Conservation (phyloP, 1,139 yeast species). For the Candida dubliniensis region DNA sequence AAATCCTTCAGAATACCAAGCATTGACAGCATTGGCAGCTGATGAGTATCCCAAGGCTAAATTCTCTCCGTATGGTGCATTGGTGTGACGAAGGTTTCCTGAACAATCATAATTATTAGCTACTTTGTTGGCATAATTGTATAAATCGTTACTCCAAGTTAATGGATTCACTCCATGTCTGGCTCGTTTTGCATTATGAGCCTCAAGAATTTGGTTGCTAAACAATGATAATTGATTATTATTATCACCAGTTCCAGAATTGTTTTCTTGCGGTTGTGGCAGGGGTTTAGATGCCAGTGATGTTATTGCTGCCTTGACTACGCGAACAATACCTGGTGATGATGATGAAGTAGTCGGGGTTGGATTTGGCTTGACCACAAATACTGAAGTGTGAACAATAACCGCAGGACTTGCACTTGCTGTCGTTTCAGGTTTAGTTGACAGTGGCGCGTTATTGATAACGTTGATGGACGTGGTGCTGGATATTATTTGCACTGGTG, state of each 20-base stretch:
- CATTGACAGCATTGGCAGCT: constrained; percentile 60
- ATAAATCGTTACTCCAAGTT: constrained; percentile 63
- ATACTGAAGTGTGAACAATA: no score
- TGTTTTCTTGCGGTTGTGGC: constrained; percentile 1
- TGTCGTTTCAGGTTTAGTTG: no score
- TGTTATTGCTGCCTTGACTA: no score
- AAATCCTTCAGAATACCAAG: constrained; percentile 79
- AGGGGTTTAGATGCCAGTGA: neutral
- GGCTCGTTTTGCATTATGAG: constrained; percentile 71
- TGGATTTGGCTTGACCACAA: no score
- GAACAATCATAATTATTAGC: constrained; percentile 71
- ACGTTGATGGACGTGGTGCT: no score
- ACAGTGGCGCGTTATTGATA: no score
- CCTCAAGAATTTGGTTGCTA: constrained; percentile 24
- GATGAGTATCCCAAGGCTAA: constrained; percentile 69
- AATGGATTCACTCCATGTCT: constrained; percentile 59
- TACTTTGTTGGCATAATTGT: constrained; percentile 63
- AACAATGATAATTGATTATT: constrained; percentile 8
- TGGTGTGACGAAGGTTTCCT: constrained; percentile 67
- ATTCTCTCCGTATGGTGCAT: constrained; percentile 84
- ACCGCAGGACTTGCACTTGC: no score
- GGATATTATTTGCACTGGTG: no score
- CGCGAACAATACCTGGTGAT: no score
- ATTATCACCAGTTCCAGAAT: neutral
- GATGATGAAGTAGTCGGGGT: no score